Evolutionary conservation across 768 basidiomycete species (phyloP).

Genomic region (Termitomyces sp.): DNA sequence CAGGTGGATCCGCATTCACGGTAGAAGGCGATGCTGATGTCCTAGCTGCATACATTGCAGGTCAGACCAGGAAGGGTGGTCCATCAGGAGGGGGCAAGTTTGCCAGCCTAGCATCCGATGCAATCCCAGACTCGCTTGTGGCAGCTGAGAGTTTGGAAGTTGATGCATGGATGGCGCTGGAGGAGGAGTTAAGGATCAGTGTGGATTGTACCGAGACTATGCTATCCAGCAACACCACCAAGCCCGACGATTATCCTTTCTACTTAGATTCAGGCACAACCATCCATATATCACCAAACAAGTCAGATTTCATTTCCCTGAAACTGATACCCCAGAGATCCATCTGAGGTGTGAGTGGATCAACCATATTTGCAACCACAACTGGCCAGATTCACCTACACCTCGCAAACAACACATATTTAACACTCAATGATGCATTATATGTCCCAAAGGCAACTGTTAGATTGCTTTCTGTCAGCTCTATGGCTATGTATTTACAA

Average conservation of each 20-base stretch:
- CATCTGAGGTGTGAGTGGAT: not conserved
- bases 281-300: not conserved
- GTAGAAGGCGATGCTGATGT: not conserved
- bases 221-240: not conserved
- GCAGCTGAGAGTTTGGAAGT: not conserved
- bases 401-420: not conserved
- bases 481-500: too few relatives aligned
- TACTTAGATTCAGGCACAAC: not conserved
- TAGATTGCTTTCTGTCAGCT: too few relatives aligned
- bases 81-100: too few relatives aligned
- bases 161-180: not conserved
- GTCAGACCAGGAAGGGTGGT: too few relatives aligned
- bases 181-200: not conserved
- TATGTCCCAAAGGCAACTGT: not conserved
- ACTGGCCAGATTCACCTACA: not conserved
- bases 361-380: not conserved
- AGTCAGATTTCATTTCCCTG: not conserved
- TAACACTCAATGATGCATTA: not conserved
- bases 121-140: not conserved
- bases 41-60: too few relatives aligned
- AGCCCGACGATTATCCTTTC: not conserved
- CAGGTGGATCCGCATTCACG: not conserved
- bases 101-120: not conserved
- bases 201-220: not conserved
- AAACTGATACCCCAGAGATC: not conserved